Evolutionary conservation across 129 eudicot genomes (phyloP), one percentile per base, ranked within the genome.

Genomic region (Centaurea solstitialis): DNA sequence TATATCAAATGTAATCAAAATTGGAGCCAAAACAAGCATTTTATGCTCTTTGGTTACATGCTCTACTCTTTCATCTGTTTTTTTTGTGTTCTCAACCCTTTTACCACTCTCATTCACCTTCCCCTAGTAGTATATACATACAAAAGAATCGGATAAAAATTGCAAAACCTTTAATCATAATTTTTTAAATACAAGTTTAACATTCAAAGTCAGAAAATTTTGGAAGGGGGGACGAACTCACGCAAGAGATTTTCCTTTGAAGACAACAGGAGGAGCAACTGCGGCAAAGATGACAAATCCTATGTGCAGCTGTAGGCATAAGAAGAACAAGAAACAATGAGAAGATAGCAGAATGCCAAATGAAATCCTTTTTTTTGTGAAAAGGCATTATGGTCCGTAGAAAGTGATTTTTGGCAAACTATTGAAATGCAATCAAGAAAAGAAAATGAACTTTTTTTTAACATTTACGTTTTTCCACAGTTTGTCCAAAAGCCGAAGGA

Each of bases 161-260:
- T 50, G 20, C 62, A 50, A 13, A 15, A 50, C 0, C 13, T 5
- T 47, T 3, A 50, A 50, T 15, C 7, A 50, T 0, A 1, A 2
- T 3, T 50, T 47, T 47, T 47, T 3, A 41, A 41, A 41, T 40
- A 40, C 50, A 41, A 1, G n/a, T 50, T 50, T 15, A 50, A 50
- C 21, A 18, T 50, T 50, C 17, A 13, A 13, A 41, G 11, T 41
- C 47, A 8, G 12, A 41, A 12, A 3, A 45, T 3, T 6, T 23
- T 24, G 38, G 39, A 38, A 39, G 30, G 62, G 50, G 3, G 17
- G 68, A 69, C 6, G 73, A 68, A 88, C 99, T 91, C 75, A 96
- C 99, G 99, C 76, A 9, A 93, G 92, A 76, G 99, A 96, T 89
- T 91, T 96, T 70, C 99, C 99, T 85, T 81, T 91, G 78, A 96